Evolutionary conservation across 2,329 filamentous ascomycete species (phyloP).

Genomic region (Myriosclerotinia curreyana): DNA sequence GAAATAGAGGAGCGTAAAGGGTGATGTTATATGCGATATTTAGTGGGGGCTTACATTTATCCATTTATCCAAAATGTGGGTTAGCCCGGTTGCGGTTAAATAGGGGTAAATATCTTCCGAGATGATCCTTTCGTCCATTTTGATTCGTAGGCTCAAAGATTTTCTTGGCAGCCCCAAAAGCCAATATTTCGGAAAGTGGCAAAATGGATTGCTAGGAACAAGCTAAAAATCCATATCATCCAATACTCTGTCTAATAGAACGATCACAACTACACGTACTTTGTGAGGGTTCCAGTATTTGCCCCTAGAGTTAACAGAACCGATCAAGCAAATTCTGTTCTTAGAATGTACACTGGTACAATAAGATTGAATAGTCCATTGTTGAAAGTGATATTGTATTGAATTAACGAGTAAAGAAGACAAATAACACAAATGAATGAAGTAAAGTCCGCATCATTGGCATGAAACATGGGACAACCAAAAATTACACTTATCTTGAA

Average conservation of each 20-base stretch:
- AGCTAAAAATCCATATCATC: not conserved
- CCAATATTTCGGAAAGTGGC: not conserved
- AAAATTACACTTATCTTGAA: not conserved
- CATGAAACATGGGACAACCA: not conserved
- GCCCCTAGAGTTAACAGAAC: not conserved
- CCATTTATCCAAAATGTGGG: slow-evolving; percentile 16
- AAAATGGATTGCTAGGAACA: not conserved
- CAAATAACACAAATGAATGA: not conserved
- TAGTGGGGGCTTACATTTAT: slow-evolving; percentile 10
- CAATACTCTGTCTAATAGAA: no score
- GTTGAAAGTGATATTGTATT: not conserved
- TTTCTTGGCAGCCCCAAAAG: not conserved
- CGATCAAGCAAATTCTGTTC: not conserved
- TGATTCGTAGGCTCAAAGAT: slow-evolving; percentile 1
- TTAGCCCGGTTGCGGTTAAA: slow-evolving; percentile 17
- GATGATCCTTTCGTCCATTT: slow-evolving; percentile 10
- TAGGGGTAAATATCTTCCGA: slow-evolving; percentile 11
- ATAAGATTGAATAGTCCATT: not conserved
- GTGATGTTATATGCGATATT: slow-evolving; percentile 2
- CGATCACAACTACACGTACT: not conserved
- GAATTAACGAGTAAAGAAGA: not conserved
- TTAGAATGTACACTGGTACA: slow-evolving; percentile 5
- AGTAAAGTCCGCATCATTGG: not conserved
- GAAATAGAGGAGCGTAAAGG: not conserved
- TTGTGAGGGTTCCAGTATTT: no score